Base-by-base conservation (phyloP, 371 early-diverging fungal species). In the Haplosporangium sp. region DNA sequence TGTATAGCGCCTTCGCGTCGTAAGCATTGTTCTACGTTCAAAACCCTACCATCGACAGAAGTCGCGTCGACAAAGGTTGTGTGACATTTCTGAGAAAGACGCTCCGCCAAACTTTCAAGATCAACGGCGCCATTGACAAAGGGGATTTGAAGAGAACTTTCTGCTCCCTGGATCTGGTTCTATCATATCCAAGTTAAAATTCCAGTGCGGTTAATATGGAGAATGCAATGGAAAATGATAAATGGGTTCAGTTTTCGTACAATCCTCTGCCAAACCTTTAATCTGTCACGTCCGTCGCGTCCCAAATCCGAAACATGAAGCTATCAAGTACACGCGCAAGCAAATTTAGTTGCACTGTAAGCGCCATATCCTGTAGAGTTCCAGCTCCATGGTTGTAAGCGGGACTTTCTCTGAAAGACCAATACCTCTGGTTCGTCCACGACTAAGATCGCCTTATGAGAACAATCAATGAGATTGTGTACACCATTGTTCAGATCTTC, bases 361-460 rank as follows among this genome's bases (percentile, higher is more conserved):
- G 50, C 36, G 18, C 14, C 38, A 10, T 14, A 21, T 45, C 36
- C 48, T 55, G 5, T 9, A 0, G 9, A 48, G 18, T 29, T 9
- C 9, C 18, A 11, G 7, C 9, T 36, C 21, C 7, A 18, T 46
- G 20, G 8, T 14, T 38, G 21, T 29, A 10, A 18, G 0, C 5
- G n/a, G 42, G 5, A 38, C 38, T 43, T n/a, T 47, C 47, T 5
- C 1, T 41, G 12, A 37, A 8, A 38, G 8, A 23, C 21, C 0
- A 12, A 13, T 68, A 77, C 79, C 79, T 72, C 62, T 13, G 69
- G 64, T 40, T 77, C 79, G 54, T 77, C 73, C 9, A 77, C 64
- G 14, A 77, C 64, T 29, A 77, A 59, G 47, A 77, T 68, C 36
- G 65, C 79, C 43, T 68, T 77, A 67, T 67, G 64, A 2, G 75